These are phyloP conservation scores for Daucus carota DNA, from an alignment of 129 eudicot species.

Conservation along the genomic window DH1_v3.0 NC_030381.2:45570001-45570500, in stretches of 20 bases:
- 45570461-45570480: too few relatives aligned
- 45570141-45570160: neutral
- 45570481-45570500: too few relatives aligned
- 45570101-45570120: slow-evolving; percentile 7
- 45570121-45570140: neutral
- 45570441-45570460: too few relatives aligned
- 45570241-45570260: neutral
- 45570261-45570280: neutral
- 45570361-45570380: neutral
- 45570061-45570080: neutral
- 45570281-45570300: neutral
- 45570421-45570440: too few relatives aligned
- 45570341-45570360: neutral
- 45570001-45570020: neutral
- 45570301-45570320: slow-evolving; percentile 5
- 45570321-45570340: slow-evolving; percentile 5
- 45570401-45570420: too few relatives aligned
- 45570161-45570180: neutral
- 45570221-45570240: slow-evolving; percentile 6
- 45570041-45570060: neutral
- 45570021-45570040: neutral
- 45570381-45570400: too few relatives aligned
- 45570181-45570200: neutral
- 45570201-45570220: neutral
- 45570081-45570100: slow-evolving; percentile 2